A percentile compares a stretch with the other conserved stretches of the same genome.
phyloP scores from a whole-genome alignment of 768 basidiomycete genomes.

The Russula ochroleuca region DNA sequence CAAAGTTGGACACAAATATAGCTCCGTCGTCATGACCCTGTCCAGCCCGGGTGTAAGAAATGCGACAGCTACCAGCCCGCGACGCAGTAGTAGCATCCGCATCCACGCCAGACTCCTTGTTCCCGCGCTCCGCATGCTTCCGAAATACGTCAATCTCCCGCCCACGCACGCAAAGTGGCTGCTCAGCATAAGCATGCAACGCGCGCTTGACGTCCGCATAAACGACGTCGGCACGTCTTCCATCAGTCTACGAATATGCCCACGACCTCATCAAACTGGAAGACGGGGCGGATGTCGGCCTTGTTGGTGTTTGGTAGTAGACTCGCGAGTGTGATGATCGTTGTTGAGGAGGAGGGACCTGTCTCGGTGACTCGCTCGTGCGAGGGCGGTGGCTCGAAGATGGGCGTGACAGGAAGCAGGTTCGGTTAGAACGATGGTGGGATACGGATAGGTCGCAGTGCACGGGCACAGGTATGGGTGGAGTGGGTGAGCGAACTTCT shows the following conservation, averaged over 20 bases:
- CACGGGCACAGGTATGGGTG: not conserved
- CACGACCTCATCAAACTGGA: conserved; percentile 9
- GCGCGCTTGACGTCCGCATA: conserved; percentile 7
- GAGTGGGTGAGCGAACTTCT: no score
- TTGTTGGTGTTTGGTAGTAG: conserved; percentile 2
- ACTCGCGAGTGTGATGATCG: not conserved
- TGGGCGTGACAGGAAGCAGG: not conserved
- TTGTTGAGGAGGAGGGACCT: not conserved
- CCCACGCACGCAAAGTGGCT: conserved; percentile 6
- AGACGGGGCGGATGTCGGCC: conserved; percentile 5
- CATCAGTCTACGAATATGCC: not conserved
- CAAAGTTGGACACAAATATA: conserved; percentile 10
- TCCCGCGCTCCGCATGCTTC: not conserved
- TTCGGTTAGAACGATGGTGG: not conserved
- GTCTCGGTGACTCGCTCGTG: not conserved
- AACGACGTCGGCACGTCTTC: conserved; percentile 5
- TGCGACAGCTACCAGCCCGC: not conserved
- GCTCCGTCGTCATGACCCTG: not conserved
- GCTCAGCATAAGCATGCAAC: conserved; percentile 15
- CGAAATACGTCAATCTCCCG: conserved; percentile 4
- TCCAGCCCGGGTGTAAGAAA: not conserved
- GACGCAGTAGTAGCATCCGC: no score
- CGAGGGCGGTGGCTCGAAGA: not conserved
- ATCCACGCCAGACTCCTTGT: no score
- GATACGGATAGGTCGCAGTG: conserved; percentile 9